phyloP scores from a whole-genome alignment of 495 filamentous ascomycete species.

The Penicillium daleae region DNA sequence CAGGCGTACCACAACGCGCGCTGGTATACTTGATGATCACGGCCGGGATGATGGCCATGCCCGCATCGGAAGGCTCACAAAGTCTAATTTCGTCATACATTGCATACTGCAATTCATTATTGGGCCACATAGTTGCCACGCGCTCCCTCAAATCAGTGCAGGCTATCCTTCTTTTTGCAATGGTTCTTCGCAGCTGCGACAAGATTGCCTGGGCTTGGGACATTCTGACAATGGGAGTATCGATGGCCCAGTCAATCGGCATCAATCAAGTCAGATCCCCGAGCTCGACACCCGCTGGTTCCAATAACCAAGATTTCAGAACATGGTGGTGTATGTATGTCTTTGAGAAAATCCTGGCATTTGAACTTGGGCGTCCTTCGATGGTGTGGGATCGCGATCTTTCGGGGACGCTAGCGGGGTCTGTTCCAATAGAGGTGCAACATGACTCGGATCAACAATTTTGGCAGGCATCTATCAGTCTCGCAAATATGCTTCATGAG shows the following conservation, averaged over 20 bases:
- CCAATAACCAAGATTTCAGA: not conserved
- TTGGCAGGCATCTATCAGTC: constrained; percentile 6
- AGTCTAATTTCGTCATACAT: constrained; percentile 10
- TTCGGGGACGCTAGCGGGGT: not conserved
- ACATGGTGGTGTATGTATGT: constrained; percentile 22
- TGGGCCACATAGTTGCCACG: constrained; percentile 13
- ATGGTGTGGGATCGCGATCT: constrained; percentile 17
- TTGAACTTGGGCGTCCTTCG: constrained; percentile 17
- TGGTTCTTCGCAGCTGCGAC: constrained; percentile 18
- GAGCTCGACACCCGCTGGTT: not conserved
- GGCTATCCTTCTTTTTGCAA: constrained; percentile 13
- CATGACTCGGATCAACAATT: not conserved
- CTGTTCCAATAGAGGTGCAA: not conserved
- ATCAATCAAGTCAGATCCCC: constrained; percentile 6
- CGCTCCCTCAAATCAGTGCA: constrained; percentile 13
- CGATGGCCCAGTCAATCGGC: constrained; percentile 20
- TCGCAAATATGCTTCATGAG: constrained; percentile 19
- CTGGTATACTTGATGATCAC: constrained; percentile 10
- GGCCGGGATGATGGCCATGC: constrained; percentile 6
- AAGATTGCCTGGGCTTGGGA: constrained; percentile 21
- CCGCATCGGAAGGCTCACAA: not conserved
- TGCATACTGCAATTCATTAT: constrained; percentile 19
- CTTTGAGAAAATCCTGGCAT: constrained; percentile 16
- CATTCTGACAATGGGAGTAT: constrained; percentile 17
- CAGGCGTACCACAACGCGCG: not conserved